Conservation (phyloP, 2,329 filamentous ascomycete species). For the Fusarium multiceps region DNA sequence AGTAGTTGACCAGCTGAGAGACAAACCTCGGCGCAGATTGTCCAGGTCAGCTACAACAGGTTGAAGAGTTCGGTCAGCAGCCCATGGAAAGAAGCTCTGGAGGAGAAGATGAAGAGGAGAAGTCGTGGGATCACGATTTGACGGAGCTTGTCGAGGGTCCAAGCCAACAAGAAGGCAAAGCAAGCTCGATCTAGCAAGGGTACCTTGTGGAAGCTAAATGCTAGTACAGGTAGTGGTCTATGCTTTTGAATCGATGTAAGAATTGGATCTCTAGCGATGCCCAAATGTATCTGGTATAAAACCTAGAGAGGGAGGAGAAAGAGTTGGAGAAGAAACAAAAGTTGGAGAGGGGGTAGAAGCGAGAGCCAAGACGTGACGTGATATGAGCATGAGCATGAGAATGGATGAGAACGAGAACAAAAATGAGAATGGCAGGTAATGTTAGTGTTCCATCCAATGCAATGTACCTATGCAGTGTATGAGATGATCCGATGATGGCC, state of each 20-base stretch:
- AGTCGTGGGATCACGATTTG: slow-evolving; percentile 23
- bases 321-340: background rate
- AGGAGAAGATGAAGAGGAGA: background rate
- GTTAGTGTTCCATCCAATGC: slow-evolving; percentile 9
- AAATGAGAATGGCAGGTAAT: background rate
- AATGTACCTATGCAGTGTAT: slow-evolving; percentile 11
- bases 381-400: slow-evolving; percentile 9
- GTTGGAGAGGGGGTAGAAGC: background rate
- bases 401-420: background rate
- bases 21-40: slow-evolving; percentile 34
- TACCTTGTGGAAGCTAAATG: slow-evolving; percentile 3
- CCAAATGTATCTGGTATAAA: slow-evolving; percentile 2
- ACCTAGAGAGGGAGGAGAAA: background rate
- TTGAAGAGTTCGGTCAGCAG: slow-evolving; percentile 39
- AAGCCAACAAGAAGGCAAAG: slow-evolving; percentile 23
- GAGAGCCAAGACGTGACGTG: slow-evolving; percentile 28
- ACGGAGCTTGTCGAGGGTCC: slow-evolving; percentile 32
- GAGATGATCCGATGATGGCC: slow-evolving; percentile 42
- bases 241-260: slow-evolving; percentile 4
- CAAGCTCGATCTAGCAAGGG: slow-evolving; percentile 28
- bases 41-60: slow-evolving; percentile 41
- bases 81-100: slow-evolving; percentile 33
- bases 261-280: background rate
- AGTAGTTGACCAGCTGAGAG: slow-evolving; percentile 36
- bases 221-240: slow-evolving; percentile 16